phyloP scores from a whole-genome alignment of 2,329 filamentous ascomycete genomes.

The Colletotrichum simmondsii region DNA sequence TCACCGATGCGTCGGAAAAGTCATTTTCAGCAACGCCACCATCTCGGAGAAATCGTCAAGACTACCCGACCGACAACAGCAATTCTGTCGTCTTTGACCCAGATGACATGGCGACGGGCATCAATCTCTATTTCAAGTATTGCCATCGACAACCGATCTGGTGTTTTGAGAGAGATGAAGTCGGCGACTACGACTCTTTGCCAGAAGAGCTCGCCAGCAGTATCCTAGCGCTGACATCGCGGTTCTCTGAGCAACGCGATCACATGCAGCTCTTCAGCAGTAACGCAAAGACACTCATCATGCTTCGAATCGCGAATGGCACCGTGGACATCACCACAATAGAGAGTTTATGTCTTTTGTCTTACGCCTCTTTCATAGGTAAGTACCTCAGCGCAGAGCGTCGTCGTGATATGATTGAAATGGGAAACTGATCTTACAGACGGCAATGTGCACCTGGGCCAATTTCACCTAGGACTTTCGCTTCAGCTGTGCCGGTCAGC shows the following conservation, averaged over 20 bases:
- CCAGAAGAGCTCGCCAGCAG: constrained; percentile 54
- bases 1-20: constrained; percentile 44
- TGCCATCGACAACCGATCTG: constrained; percentile 57
- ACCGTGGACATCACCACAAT: constrained; percentile 60
- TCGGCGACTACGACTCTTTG: constrained; percentile 46
- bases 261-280: constrained; percentile 48
- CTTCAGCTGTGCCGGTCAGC: constrained; percentile 62
- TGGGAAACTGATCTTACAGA: constrained; percentile 46
- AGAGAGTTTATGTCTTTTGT: constrained; percentile 61
- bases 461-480: constrained; percentile 61
- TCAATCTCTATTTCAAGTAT: constrained; percentile 54
- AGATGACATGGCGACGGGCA: constrained; percentile 47
- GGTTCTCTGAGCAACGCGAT: constrained; percentile 49
- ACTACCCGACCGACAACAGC: constrained; percentile 38
- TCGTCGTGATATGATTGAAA: background rate
- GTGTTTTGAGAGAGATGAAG: constrained; percentile 56
- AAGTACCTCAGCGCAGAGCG: constrained; percentile 27
- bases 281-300: constrained; percentile 54
- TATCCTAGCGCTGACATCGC: constrained; percentile 51
- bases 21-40: constrained; percentile 46
- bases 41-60: constrained; percentile 36
- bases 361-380: constrained; percentile 62
- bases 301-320: constrained; percentile 62
- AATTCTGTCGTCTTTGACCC: constrained; percentile 40
- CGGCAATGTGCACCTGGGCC: constrained; percentile 58